Evolutionary conservation across 768 basidiomycete genomes (phyloP), one percentile per base, ranked within the genome.

Genomic region (Mrakia frigida): DNA sequence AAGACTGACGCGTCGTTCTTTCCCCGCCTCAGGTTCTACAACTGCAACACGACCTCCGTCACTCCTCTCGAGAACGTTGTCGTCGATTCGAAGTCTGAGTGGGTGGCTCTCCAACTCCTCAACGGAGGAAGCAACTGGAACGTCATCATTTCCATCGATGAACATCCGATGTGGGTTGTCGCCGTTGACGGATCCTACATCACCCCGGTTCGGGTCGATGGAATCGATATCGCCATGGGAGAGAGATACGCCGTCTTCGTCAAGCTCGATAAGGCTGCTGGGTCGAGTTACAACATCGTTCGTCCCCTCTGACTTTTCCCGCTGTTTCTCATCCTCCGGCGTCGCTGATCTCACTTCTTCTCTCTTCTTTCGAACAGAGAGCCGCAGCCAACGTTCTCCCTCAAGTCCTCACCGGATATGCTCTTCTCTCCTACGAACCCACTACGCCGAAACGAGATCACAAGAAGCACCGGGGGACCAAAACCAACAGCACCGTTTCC

Each of bases 161-260:
- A 76, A 37, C 79, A 80, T 59, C 33, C 41, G 13, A 35, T 80
- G 16, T 43, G 59, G 18, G 73, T 80, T 2, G 59, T 78, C 53
- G 78, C 77, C 31, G 79, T 78, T 9, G 79, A 80, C 63, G 79
- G 79, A 13, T 63, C 78, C 14, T 59, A 70, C 16, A 61, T 79
- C 43, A 46, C 61, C 16, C 79, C 79, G 0, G 52, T 65, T 11
- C 9, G 21, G 21, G 75, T 79, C n/a, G 76, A 71, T 31, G 78
- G 65, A n/a, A 41, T 80, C 18, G 25, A 68, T 6, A 43, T 80
- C 33, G 63, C 78, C 1, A 78, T 75, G 3, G 79, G 79, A 35
- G 78, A 80, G 43, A 53, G 79, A 18, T 80, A 80, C 61, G 74
- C 78, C 14, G 78, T 80, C n/a, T 71, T 76, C 33, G 7, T 78